Base-by-base conservation (phyloP, 1,284 basidiomycete species). In the Vanrija sp. region DNA sequence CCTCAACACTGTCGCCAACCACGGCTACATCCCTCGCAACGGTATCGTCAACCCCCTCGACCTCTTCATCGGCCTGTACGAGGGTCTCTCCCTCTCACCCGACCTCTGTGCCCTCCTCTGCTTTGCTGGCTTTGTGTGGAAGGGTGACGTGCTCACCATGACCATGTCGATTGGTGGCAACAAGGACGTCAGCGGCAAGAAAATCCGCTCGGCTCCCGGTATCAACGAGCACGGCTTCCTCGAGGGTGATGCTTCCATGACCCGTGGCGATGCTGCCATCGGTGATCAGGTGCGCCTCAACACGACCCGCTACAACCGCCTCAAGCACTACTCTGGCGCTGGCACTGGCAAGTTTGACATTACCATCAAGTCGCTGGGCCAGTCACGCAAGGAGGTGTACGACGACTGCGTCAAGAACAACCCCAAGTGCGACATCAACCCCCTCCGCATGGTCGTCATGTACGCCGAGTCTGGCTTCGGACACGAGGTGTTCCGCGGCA, bases 1-100 rank as follows among this genome's bases (percentile, higher is more conserved):
- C 27, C 57, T 74, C 44, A 73, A 72, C 62, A 65, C 66, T 1
- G 47, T 71, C 16, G 71, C 71, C 20, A 69, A 68, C 45, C 65
- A 71, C 55, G 64, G 64, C 50, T 63, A 62, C 54, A 49, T 54
- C 31, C 58, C 54, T 35, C 55, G 66, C 37, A 59, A 53, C 47
- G 72, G 72, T 22, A 62, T 75, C 37, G 63, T 68, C 39, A 63
- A 64, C 22, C 45, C 53, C 14, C 45, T 51, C 46, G 56, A 68
- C 41, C 61, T 67, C 36, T 53, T 53, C 46, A 38, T 53, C 14
- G 51, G 51, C 24, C 37, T 36, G 14, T 49, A 23, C 25, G 19
- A 54, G 14, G 53, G 47, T 9, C 47, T 54, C 47, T 49, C 47
- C 37, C 38, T 54, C 27, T 35, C 43, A 6, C 47, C 53, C 27